A percentile compares a stretch with the other conserved stretches of the same genome.
Evolutionary conservation across 306 rosid species (phyloP).

Genomic region (Pyrus pyrifolia): DNA sequence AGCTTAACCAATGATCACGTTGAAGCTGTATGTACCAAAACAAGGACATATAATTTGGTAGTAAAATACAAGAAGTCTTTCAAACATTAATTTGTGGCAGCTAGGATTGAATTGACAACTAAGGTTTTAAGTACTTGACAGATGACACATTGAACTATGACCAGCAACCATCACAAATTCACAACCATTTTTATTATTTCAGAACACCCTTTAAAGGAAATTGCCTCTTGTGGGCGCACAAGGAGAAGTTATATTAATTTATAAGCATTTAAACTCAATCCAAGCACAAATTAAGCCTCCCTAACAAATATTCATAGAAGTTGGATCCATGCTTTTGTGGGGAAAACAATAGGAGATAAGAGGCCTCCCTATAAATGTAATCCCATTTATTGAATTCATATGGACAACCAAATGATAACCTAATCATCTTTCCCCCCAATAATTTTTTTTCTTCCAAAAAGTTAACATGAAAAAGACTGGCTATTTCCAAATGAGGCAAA

Average conservation of each 20-base stretch:
- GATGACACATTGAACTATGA: not conserved
- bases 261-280: not conserved
- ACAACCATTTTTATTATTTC: not conserved
- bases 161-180: not conserved
- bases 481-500: not conserved
- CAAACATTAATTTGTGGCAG: not conserved
- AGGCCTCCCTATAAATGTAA: not conserved
- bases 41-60: not conserved
- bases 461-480: not conserved
- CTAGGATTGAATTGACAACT: not conserved
- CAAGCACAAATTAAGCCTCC: not conserved
- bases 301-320: not conserved
- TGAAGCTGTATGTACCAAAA: not conserved
- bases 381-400: not conserved
- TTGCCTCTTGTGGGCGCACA: slow-evolving; percentile 4
- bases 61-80: not conserved
- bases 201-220: not conserved
- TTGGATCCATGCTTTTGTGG: not conserved
- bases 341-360: not conserved
- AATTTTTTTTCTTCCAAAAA: not conserved
- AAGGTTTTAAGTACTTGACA: not conserved
- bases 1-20: not conserved
- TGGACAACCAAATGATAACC: not conserved
- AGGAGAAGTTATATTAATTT: not conserved
- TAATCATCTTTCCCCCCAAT: not conserved